Evolutionary conservation across 208 protist species (phyloP).

Genomic region (Wallacemonas sp.): DNA sequence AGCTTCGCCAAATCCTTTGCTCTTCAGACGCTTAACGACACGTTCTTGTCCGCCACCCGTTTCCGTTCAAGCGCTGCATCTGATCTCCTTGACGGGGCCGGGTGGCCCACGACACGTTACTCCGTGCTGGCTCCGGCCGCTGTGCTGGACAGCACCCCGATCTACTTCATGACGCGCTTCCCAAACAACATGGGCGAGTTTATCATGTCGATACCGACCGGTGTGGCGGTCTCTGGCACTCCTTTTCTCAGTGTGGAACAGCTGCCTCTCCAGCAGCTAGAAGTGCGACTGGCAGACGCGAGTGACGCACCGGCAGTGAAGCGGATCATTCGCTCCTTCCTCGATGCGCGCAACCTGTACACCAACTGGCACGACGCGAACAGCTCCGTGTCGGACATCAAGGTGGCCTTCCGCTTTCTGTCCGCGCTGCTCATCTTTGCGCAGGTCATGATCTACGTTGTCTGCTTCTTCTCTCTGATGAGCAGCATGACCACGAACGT

Average conservation of each 20-base stretch:
- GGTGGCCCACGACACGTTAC: background rate
- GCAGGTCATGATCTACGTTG: conserved; percentile 71
- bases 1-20: conserved; percentile 10
- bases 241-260: conserved; percentile 29
- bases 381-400: conserved; percentile 16
- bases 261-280: conserved; percentile 3
- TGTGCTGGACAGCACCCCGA: conserved; percentile 36
- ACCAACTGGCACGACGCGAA: conserved; percentile 19
- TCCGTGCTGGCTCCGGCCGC: conserved; percentile 12
- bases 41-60: conserved; percentile 10
- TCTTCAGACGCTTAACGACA: background rate
- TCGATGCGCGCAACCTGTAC: conserved; percentile 2
- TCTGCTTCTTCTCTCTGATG: conserved; percentile 92
- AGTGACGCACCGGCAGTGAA: conserved; percentile 18
- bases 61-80: background rate
- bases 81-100: background rate
- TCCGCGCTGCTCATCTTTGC: conserved; percentile 83
- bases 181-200: conserved; percentile 38
- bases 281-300: conserved; percentile 21
- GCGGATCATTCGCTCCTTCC: conserved; percentile 9
- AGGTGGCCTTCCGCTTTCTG: conserved; percentile 47
- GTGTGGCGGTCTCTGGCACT: conserved; percentile 8
- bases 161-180: conserved; percentile 42
- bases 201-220: conserved; percentile 20
- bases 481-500: conserved; percentile 84